Conservation (phyloP, 768 basidiomycete genomes). For the Tylopilus felleus region DNA sequence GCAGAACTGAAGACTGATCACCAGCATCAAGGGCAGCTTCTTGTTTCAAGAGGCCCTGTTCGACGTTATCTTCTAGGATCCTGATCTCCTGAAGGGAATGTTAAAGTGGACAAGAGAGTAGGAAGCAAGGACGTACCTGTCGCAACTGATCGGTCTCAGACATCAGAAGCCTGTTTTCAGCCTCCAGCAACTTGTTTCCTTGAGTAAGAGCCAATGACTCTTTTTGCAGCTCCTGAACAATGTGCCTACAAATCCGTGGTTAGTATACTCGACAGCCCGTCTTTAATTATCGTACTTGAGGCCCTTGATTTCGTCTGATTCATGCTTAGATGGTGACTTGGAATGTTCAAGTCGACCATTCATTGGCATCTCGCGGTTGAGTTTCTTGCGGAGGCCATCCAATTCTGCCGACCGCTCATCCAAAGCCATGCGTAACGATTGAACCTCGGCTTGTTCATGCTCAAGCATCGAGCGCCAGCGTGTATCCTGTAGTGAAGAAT, state of each 20-base stretch:
- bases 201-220: slow-evolving; percentile 65
- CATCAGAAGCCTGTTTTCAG: slow-evolving; percentile 68
- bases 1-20: slow-evolving; percentile 12
- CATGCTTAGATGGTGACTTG: slow-evolving; percentile 46
- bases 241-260: slow-evolving; percentile 49
- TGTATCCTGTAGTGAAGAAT: slow-evolving; percentile 17
- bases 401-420: slow-evolving; percentile 47
- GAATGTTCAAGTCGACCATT: slow-evolving; percentile 35
- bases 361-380: slow-evolving; percentile 55
- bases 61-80: slow-evolving; percentile 71
- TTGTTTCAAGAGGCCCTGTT: slow-evolving; percentile 53
- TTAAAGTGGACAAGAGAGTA: not conserved
- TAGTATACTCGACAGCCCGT: not conserved
- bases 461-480: slow-evolving; percentile 30
- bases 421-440: slow-evolving; percentile 31
- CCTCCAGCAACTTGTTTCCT: slow-evolving; percentile 66
- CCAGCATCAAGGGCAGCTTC: slow-evolving; percentile 38
- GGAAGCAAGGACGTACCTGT: slow-evolving; percentile 44
- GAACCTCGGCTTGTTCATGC: slow-evolving; percentile 30
- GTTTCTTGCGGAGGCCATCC: slow-evolving; percentile 54
- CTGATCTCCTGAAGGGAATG: slow-evolving; percentile 58
- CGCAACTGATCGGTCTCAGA: slow-evolving; percentile 61
- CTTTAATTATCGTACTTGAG: slow-evolving; percentile 54
- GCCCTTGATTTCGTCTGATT: slow-evolving; percentile 69
- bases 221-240: slow-evolving; percentile 84